Percentiles rank a stretch among this genome's conserved stretches.
phyloP scores from a whole-genome alignment of 306 rosid genomes.

The Vigna hirtella region DNA sequence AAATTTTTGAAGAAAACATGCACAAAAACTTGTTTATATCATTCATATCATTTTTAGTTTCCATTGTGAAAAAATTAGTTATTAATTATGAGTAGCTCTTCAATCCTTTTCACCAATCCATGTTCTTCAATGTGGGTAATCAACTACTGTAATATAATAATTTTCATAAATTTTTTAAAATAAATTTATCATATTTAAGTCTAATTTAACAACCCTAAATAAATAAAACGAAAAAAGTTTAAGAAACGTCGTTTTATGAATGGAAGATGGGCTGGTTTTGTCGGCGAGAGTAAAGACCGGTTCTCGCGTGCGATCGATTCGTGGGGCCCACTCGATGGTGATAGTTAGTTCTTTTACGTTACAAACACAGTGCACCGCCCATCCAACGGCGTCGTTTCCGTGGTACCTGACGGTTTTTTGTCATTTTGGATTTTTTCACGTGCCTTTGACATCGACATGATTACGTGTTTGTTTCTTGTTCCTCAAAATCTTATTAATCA shows the following conservation, averaged over 20 bases:
- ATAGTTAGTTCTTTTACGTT: background rate
- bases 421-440: background rate
- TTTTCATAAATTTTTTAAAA: too few species aligned
- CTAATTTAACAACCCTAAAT: background rate
- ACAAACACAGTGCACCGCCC: conserved; percentile 1
- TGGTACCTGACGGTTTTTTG: background rate
- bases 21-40: too few species aligned
- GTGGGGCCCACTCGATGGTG: conserved; percentile 30
- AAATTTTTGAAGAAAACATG: too few species aligned
- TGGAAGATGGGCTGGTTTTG: background rate
- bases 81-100: background rate
- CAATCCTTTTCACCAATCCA: background rate
- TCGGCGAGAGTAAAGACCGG: background rate
- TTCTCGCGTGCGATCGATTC: background rate
- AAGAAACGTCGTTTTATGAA: background rate
- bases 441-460: background rate
- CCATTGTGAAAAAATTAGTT: background rate
- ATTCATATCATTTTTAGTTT: background rate
- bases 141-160: too few species aligned
- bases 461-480: too few species aligned
- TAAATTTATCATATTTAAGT: too few species aligned
- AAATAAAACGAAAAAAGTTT: background rate
- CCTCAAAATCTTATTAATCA: background rate
- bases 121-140: background rate
- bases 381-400: background rate